Evolutionary conservation across 495 filamentous ascomycete species (phyloP), one percentile per base, ranked within the genome.

Genomic region (Elasticomyces elasticus): DNA sequence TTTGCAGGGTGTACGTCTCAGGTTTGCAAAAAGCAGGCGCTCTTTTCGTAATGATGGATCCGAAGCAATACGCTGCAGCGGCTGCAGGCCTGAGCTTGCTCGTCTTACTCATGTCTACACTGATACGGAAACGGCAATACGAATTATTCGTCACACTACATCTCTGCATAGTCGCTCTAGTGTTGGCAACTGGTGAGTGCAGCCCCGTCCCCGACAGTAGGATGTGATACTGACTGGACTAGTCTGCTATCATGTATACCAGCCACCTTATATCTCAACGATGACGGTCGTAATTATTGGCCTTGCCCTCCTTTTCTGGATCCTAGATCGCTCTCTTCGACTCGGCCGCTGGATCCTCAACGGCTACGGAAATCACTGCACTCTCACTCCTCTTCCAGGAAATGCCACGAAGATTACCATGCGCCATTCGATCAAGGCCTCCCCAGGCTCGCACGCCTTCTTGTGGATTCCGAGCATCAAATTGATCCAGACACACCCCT

Each of bases 61-160:
- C 52, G 50, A 31, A 23, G 45, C 23, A 63, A 66, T 25, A 54
- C 52, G 13, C 23, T 58, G 1, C 40, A 44, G 78, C 74, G 50
- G 64, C 75, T 28, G 66, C 69, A 7, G 76, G 72, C n/a, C 73
- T 74, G 44, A 72, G 72, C 19, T 67, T 73, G 56, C 62, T 75
- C 1, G 57, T 80, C 20, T 68, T 72, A 33, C 58, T 63, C 9
- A 25, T 67, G 0, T 60, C 63, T 22, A 44, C 54, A 19, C 61
- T 61, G 48, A 49, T 73, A 42, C 53, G 55, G 19, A 69, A 67
- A 17, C 67, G 73, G 15, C 56, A 69, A 31, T 83, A 83, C 50
- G 80, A 83, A 60, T 56, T 73, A 0, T 83, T 83, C 63, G 81
- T 81, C 52, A 63, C 77, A 13, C 66, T 74, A 30, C 80, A 83